Evolutionary conservation across 169 alveolate genomes (phyloP), one percentile per base, ranked within the genome.

Genomic region (Cryptosporidium sp.): DNA sequence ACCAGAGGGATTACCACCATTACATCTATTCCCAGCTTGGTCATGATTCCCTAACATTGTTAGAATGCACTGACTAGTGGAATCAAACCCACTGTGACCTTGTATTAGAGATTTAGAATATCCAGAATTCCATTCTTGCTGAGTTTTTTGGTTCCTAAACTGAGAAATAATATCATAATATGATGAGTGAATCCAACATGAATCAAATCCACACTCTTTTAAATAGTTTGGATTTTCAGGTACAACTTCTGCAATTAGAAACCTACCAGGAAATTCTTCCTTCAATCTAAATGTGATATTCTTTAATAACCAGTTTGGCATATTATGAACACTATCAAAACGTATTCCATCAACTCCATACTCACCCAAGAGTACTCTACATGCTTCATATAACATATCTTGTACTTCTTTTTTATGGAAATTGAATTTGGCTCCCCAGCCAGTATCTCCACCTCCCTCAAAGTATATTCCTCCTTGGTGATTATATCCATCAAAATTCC

Each of bases 361-460:
- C 37, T 92, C 92, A 12, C 92, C 91, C 23, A 92, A 33, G 29
- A 92, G 84, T 42, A 52, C 68, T 7, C 61, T 39, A 33, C 93
- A 91, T 14, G 94, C 93, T 3, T 26, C 86, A 33, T 73, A 61
- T 53, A 92, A 58, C 92, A 84, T 84, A 12, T 92, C 85, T 45
- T 86, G 84, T 12, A 92, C 85, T 44, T 92, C 91, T 42, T 71
- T 65, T 70, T 92, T 92, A 18, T 87, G 60, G 75, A 92, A 92
- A 29, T 69, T 61, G 75, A 92, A 92, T 65, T 84, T 87, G 29
- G 91, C 69, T 12, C 94, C 94, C 94, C 94, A 92, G n/a, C 93
- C 93, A 1, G 93, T 84, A 35, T 92, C 94, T 6, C 92, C 93
- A 3, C 94, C 94, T 56, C 85, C 87, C 53, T 92, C 94, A 68